A percentile compares a stretch with the other conserved stretches of the same genome.
These are phyloP conservation scores for Cryphonectria parasitica DNA, from an alignment of 2,329 filamentous ascomycete species.

Conservation along the genomic window DNA sequence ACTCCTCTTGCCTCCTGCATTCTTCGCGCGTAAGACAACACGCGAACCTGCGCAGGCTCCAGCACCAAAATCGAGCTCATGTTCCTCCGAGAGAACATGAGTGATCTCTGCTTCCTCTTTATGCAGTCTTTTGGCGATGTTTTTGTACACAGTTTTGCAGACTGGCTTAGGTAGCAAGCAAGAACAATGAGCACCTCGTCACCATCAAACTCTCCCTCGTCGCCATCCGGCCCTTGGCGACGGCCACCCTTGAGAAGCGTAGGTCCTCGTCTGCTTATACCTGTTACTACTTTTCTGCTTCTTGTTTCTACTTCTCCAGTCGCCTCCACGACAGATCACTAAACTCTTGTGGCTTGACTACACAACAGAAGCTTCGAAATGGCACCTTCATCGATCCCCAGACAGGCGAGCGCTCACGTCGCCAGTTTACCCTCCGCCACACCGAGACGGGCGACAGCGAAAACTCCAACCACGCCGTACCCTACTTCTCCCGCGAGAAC, in stretches of 20 bases:
- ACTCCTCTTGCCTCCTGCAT: not conserved
- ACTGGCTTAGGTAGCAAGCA: constrained; percentile 20
- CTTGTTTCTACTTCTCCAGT: not conserved
- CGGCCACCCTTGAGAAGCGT: constrained; percentile 53
- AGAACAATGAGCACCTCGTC: constrained; percentile 41
- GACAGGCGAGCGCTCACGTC: constrained; percentile 83
- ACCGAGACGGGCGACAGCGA: constrained; percentile 37
- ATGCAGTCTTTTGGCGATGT: constrained; percentile 16
- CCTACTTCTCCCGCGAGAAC: constrained; percentile 42
- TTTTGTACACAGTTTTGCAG: constrained; percentile 8
- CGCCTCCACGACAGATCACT: not conserved
- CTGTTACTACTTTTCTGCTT: not conserved
- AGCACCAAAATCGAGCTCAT: constrained; percentile 16
- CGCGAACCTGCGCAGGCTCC: not conserved
- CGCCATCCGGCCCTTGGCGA: constrained; percentile 19
- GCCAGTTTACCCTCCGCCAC: constrained; percentile 75
- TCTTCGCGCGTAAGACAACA: not conserved
- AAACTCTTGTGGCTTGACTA: not conserved
- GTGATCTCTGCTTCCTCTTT: not conserved
- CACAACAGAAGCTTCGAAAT: constrained; percentile 71
- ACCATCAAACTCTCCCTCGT: constrained; percentile 15
- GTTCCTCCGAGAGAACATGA: constrained; percentile 18
- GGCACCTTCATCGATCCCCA: constrained; percentile 85
- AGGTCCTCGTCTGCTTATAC: constrained; percentile 31
- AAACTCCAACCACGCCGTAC: constrained; percentile 39